These are phyloP conservation scores for Curvularia eragrostidis DNA, from an alignment of 2,329 filamentous ascomycete genomes.

Conservation along the genomic window DNA sequence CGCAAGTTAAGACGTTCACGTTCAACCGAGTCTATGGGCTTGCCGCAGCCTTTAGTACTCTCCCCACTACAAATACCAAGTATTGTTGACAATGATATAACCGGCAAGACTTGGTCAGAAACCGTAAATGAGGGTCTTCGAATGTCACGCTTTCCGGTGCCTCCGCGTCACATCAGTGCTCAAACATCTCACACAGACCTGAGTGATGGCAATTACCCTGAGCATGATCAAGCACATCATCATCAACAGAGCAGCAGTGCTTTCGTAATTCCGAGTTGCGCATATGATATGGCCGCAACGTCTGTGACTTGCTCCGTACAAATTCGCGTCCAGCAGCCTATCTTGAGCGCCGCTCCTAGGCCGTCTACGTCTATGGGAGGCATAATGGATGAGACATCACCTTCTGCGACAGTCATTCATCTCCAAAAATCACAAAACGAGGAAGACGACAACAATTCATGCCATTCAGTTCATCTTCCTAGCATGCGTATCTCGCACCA, in stretches of 20 bases:
- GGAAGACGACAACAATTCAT: constrained; percentile 25
- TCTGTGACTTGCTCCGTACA: constrained; percentile 16
- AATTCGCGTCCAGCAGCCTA: constrained; percentile 33
- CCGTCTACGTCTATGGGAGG: constrained; percentile 24
- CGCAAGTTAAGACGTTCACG: constrained; percentile 39
- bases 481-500: constrained; percentile 56
- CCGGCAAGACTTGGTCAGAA: constrained; percentile 39
- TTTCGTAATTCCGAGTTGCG: neutral
- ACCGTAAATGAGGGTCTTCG: constrained; percentile 40
- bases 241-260: neutral
- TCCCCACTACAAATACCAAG: constrained; percentile 41
- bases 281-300: neutral
- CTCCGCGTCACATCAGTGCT: constrained; percentile 21
- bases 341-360: constrained; percentile 21
- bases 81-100: constrained; percentile 30
- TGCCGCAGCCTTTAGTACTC: constrained; percentile 30
- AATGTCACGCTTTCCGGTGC: constrained; percentile 37
- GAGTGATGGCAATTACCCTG: neutral
- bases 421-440: constrained; percentile 7
- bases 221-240: neutral
- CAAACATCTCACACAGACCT: constrained; percentile 20
- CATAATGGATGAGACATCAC: constrained; percentile 16
- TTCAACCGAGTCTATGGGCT: constrained; percentile 37
- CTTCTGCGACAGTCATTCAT: neutral
- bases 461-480: constrained; percentile 50